Evolutionary conservation across 1,139 yeast genomes (phyloP).

Genomic region (Debaryomycetaceae sp.): DNA sequence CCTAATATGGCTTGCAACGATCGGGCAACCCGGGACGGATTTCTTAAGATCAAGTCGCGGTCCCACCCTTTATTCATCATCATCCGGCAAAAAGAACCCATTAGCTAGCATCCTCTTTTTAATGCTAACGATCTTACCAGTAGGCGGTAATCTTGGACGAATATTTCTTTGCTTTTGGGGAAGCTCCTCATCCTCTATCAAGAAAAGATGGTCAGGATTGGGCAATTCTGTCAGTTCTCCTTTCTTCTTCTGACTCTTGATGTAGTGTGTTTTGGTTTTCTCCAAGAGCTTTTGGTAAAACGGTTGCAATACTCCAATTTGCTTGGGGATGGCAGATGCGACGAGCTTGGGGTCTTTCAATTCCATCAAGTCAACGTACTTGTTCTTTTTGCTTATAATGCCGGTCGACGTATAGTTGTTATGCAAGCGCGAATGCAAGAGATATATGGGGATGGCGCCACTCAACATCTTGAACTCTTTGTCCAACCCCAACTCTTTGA

Average conservation of each 20-base stretch:
- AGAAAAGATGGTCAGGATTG: constrained; percentile 34
- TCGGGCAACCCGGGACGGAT: too few relatives aligned
- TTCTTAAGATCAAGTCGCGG: too few relatives aligned
- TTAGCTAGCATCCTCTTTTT: constrained; percentile 59
- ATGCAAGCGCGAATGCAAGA: constrained; percentile 74
- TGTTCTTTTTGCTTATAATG: constrained; percentile 44
- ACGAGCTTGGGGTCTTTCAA: constrained; percentile 43
- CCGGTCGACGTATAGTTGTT: constrained; percentile 43
- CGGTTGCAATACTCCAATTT: constrained; percentile 57
- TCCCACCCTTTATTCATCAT: too few relatives aligned
- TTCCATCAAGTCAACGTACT: constrained; percentile 60
- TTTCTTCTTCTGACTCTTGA: constrained; percentile 53
- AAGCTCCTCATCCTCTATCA: constrained; percentile 76
- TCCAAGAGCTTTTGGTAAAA: constrained; percentile 50
- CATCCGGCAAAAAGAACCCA: constrained; percentile 43
- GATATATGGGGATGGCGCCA: constrained; percentile 82
- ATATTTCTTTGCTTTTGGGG: constrained; percentile 75
- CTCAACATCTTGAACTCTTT: constrained; percentile 87
- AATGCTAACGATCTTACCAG: constrained; percentile 74
- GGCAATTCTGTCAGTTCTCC: constrained; percentile 46
- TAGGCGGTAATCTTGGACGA: constrained; percentile 89
- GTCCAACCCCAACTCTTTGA: constrained; percentile 88
- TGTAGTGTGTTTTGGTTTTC: constrained; percentile 44
- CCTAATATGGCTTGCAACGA: too few relatives aligned
- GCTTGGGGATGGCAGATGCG: constrained; percentile 48